Percentiles rank a stretch among this genome's conserved stretches.
Evolutionary conservation across 1,284 basidiomycete species (phyloP).

Genomic region (Coniophora puteana): DNA sequence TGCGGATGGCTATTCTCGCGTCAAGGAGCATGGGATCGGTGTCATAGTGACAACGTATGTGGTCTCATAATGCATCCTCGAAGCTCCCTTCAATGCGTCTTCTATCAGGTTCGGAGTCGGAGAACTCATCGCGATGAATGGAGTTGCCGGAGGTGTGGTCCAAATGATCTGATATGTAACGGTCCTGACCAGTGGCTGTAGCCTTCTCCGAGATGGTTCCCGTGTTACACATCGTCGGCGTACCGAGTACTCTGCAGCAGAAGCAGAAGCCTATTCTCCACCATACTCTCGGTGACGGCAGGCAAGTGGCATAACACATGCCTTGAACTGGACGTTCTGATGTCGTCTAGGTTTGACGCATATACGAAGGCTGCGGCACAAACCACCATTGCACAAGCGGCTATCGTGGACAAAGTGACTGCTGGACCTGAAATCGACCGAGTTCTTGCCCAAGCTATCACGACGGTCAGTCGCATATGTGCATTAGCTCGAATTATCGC

Average conservation of each 20-base stretch:
- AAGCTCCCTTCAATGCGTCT: conserved; percentile 7
- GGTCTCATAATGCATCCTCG: neutral
- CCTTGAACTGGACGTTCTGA: conserved; percentile 5
- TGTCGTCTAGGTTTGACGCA: conserved; percentile 58
- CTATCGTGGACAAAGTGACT: conserved; percentile 47
- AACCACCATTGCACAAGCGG: conserved; percentile 70
- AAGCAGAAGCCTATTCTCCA: conserved; percentile 71
- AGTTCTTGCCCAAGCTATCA: conserved; percentile 73
- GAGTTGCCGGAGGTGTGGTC: conserved; percentile 62
- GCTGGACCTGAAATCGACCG: conserved; percentile 79
- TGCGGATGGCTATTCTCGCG: conserved; percentile 92
- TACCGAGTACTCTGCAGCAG: conserved; percentile 74
- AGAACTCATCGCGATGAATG: conserved; percentile 82
- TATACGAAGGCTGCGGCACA: conserved; percentile 77
- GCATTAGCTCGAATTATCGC: neutral
- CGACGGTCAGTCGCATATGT: conserved; percentile 36
- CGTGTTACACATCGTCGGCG: conserved; percentile 88
- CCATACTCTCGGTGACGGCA: conserved; percentile 84
- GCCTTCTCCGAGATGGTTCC: conserved; percentile 89
- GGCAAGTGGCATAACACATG: conserved; percentile 32
- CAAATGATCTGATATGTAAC: neutral
- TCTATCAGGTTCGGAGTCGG: conserved; percentile 83
- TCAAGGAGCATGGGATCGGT: conserved; percentile 71
- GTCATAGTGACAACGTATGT: conserved; percentile 73
- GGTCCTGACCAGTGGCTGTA: conserved; percentile 21